Base-by-base conservation (phyloP, 371 early-diverging fungal species). In the Apophysomyces elegans region DNA sequence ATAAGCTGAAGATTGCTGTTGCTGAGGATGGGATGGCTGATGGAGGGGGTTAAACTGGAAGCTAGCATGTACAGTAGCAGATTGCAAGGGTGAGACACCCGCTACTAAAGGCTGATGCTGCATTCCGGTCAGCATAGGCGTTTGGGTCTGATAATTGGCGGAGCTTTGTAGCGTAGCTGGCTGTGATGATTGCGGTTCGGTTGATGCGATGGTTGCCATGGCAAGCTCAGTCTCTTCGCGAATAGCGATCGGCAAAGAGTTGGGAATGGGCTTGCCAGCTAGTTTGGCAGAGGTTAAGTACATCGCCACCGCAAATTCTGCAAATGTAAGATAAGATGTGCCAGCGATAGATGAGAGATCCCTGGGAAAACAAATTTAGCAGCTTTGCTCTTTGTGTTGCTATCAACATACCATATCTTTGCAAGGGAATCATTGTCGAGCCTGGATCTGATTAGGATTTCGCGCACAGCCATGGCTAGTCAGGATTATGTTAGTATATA, bases 221-320 rank as follows among this genome's bases (percentile, higher is more conserved):
- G 84, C 84, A 35, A 83, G 45, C 56, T 79, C 76, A 5, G 76
- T 74, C 50, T 85, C 85, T 59, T 83, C 81, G 26, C 72, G 65
- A 5, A 85, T 61, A 39, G 69, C 67, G 21, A 76, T 65, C 18
- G 84, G 81, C 45, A 84, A 68, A 11, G 73, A 43, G 32, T 56
- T 47, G 18, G 86, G 86, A 4, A 85, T 44, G 5, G 69, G 64
- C 37, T 81, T 77, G 44, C 84, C 84, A 13, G 69, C 73, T 56
- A 86, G 46, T 59, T 82, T 82, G 21, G 69, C 63, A 3, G 81
- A 78, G 7, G 83, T 83, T 64, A 86, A 67, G 64, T 76, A 86
- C 86, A 86, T 86, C 46, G 84, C 81, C n/a, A 83, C 71, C n/a
- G 84, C 84, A 72, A 86, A 86, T 62, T 86, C 86, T 7, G 86